These are phyloP conservation scores for Aphanomyces invadans DNA, from an alignment of 352 stramenopile species.

Conservation along the genomic window DNA sequence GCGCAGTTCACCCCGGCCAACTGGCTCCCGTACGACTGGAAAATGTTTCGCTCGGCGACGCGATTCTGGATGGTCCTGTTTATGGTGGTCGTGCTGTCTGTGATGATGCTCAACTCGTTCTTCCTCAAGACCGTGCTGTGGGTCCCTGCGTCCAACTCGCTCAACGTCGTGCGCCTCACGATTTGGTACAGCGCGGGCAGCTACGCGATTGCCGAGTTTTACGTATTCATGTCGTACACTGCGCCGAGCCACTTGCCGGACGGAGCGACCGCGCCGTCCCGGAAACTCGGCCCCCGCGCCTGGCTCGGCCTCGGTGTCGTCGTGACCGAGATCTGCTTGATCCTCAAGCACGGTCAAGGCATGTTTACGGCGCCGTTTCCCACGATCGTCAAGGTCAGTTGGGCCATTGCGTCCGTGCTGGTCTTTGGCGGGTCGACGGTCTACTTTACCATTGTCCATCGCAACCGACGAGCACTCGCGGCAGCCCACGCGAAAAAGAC, in stretches of 20 bases:
- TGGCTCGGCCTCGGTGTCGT: conserved; percentile 81
- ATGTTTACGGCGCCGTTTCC: conserved; percentile 87
- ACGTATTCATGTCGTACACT: conserved; percentile 85
- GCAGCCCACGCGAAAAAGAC: conserved; percentile 18
- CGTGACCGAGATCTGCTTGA: conserved; percentile 63
- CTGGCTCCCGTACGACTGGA: conserved; percentile 90
- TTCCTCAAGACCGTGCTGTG: conserved; percentile 92
- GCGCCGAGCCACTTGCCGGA: conserved; percentile 31
- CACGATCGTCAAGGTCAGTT: conserved; percentile 67
- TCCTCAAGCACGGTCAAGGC: conserved; percentile 72
- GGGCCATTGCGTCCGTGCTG: conserved; percentile 64
- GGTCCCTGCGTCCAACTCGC: conserved; percentile 70
- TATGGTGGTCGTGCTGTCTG: conserved; percentile 85
- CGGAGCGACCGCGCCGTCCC: conserved; percentile 44
- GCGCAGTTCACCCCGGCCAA: conserved; percentile 86
- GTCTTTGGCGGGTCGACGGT: conserved; percentile 68
- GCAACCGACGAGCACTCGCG: background rate
- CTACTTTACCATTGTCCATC: conserved; percentile 67
- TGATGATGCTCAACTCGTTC: conserved; percentile 95
- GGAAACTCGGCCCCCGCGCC: conserved; percentile 72
- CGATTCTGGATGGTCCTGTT: conserved; percentile 85
- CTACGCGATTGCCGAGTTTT: conserved; percentile 84
- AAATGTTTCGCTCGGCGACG: conserved; percentile 88
- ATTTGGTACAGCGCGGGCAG: conserved; percentile 83
- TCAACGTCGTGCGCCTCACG: conserved; percentile 71